These are phyloP conservation scores for Lagenaria siceraria DNA, from an alignment of 306 rosid species.

Conservation along the genomic window DNA sequence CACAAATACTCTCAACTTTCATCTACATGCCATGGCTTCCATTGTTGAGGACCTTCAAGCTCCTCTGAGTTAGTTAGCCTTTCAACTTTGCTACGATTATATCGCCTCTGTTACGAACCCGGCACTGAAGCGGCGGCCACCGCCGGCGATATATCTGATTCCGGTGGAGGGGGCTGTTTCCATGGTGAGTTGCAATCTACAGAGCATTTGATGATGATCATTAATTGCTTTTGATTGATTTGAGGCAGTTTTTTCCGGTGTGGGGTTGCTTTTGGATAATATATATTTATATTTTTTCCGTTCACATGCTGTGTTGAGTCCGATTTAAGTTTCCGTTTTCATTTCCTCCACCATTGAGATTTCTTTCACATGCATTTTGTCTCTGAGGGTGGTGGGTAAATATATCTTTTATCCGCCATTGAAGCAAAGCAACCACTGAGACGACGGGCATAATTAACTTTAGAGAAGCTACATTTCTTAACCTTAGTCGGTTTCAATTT, in stretches of 20 bases:
- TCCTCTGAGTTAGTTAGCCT: neutral
- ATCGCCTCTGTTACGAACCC: neutral
- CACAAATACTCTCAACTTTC: neutral
- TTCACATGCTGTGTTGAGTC: constrained; percentile 67
- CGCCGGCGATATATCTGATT: neutral
- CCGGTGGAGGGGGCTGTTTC: neutral
- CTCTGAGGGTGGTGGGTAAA: constrained; percentile 34
- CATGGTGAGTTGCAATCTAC: neutral
- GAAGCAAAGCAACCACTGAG: neutral
- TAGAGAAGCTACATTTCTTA: constrained; percentile 13
- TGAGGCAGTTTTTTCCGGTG: constrained; percentile 7
- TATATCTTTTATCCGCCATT: constrained; percentile 15
- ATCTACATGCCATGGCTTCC: neutral
- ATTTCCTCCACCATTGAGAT: constrained; percentile 9
- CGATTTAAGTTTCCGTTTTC: constrained; percentile 38
- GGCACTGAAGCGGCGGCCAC: neutral
- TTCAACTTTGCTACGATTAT: neutral
- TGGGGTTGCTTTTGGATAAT: neutral
- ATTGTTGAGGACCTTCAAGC: neutral
- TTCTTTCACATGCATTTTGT: constrained; percentile 57
- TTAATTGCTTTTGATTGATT: constrained; percentile 6
- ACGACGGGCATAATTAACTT: constrained; percentile 7
- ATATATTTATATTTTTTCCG: constrained; percentile 10
- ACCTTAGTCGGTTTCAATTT: constrained; percentile 17
- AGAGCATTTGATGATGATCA: neutral